These are phyloP conservation scores for Kwoniella shandongensis DNA, from an alignment of 768 basidiomycete species.

Conservation along the genomic window DNA sequence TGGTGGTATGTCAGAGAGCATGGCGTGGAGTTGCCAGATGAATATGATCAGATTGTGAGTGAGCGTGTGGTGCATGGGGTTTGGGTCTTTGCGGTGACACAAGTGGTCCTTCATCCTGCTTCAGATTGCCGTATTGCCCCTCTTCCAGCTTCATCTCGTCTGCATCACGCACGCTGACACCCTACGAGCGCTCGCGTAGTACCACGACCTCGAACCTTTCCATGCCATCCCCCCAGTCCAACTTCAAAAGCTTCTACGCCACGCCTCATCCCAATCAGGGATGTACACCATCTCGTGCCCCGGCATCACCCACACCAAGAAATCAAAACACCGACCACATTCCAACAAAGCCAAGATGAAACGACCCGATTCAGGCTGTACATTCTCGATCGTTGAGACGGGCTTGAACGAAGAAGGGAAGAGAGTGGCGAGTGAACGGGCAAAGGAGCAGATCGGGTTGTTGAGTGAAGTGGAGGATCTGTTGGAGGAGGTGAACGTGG, in stretches of 20 bases:
- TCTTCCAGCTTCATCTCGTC: not conserved
- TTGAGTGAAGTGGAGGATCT: conserved; percentile 35
- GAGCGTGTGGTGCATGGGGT: no score
- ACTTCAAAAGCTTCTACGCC: conserved; percentile 26
- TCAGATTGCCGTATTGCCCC: no score
- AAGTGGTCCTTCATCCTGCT: no score
- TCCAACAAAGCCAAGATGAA: conserved; percentile 3
- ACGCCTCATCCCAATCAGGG: conserved; percentile 29
- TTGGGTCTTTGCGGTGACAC: no score
- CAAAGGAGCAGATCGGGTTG: conserved; percentile 39
- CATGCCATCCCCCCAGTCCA: conserved; percentile 32
- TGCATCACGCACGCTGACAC: conserved; percentile 1
- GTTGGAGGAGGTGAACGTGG: conserved; percentile 38
- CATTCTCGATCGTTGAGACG: conserved; percentile 29
- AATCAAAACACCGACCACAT: not conserved
- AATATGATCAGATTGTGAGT: conserved; percentile 53
- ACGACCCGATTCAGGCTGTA: conserved; percentile 20
- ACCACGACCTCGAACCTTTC: conserved; percentile 47
- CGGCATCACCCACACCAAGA: conserved; percentile 8
- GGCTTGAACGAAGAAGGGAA: conserved; percentile 39
- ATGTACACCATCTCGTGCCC: conserved; percentile 47
- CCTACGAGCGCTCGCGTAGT: conserved; percentile 15
- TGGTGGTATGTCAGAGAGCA: conserved; percentile 35
- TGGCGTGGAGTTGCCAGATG: conserved; percentile 42
- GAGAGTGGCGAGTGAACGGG: conserved; percentile 36